Evolutionary conservation across 345 rosid genomes (phyloP), one percentile per base, ranked within the genome.

Genomic region (Euphorbia pulcherrima): DNA sequence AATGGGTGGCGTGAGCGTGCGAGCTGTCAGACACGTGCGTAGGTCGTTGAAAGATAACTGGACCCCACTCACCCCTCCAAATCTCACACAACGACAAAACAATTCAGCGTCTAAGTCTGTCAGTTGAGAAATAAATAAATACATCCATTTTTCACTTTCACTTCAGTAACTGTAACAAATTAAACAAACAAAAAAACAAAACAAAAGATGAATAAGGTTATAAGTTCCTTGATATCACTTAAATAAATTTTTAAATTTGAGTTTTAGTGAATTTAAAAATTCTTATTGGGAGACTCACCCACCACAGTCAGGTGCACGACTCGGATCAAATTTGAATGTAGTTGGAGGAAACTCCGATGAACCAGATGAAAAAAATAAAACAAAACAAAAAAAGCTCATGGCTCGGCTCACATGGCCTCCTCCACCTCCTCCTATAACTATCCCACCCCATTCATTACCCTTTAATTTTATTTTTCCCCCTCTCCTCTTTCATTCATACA

Each of bases 401-500:
- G 79, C 80, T 74, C 83, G 83, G 82, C 83, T 79, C 86, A 85
- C 83, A 85, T 85, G 89, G 74, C 72, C 74, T 44, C 50, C 11
- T 44, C 50, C 11, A 6, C 44, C 44, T 9, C 81, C 62, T 65
- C 46, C 57, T 67, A 60, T 69, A 72, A 71, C 65, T 67, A 60
- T 53, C 55, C 9, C n/a, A 12, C 20, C 39, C 28, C 56, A 6
- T 23, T 41, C 65, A 65, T 74, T 74, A 48, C 70, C 30, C 14
- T 8, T 28, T n/a, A n/a, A 12, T 53, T 33, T 16, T 65, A 24
- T 3, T 23, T 37, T 62, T 2, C 23, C 66, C 60, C 60, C 9
- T 53, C 21, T 53, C 20, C 66, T 11, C 26, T 17, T 44, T 12
- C 20, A 0, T 51, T 16, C n/a, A n/a, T 18, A 16, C 13, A 18